Conservation (phyloP, 2,329 filamentous ascomycete genomes). For the Albifimbria verrucaria region DNA sequence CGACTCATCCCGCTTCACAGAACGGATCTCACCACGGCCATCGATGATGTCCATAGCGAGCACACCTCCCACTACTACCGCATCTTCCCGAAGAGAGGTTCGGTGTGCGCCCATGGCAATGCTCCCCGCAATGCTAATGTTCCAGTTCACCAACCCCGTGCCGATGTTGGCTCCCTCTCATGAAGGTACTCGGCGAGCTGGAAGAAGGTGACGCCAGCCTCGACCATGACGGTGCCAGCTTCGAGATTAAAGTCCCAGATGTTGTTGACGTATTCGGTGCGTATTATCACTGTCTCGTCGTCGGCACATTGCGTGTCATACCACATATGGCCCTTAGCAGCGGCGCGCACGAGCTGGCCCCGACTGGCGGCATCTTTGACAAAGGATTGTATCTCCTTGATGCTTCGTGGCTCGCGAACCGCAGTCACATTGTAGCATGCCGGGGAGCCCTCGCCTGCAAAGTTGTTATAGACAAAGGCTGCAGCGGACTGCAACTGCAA, state of each 20-base stretch:
- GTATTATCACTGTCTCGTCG: slow-evolving; percentile 44
- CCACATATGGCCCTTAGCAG: slow-evolving; percentile 50
- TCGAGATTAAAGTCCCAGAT: slow-evolving; percentile 43
- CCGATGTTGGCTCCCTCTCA: slow-evolving; percentile 41
- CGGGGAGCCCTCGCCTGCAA: slow-evolving; percentile 45
- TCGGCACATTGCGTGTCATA: slow-evolving; percentile 53
- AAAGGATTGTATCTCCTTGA: slow-evolving; percentile 38
- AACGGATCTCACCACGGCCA: slow-evolving; percentile 39
- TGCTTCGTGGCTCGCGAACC: slow-evolving; percentile 40
- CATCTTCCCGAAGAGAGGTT: slow-evolving; percentile 43
- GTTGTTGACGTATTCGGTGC: slow-evolving; percentile 39
- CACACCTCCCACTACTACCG: slow-evolving; percentile 47
- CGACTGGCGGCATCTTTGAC: slow-evolving; percentile 37
- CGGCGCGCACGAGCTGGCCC: slow-evolving; percentile 41
- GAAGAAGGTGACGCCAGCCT: slow-evolving; percentile 50
- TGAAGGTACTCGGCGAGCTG: slow-evolving; percentile 49
- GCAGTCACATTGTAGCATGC: slow-evolving; percentile 43
- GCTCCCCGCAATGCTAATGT: slow-evolving; percentile 47
- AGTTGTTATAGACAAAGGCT: slow-evolving; percentile 40
- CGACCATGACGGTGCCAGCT: slow-evolving; percentile 43
- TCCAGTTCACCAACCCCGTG: slow-evolving; percentile 52
- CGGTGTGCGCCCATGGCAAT: slow-evolving; percentile 52
- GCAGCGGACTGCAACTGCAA: background rate
- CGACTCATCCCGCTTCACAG: slow-evolving; percentile 36
- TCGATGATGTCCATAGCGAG: slow-evolving; percentile 47